Base-by-base conservation (phyloP, 1,284 basidiomycete species). In the Inonotus hispidus region DNA sequence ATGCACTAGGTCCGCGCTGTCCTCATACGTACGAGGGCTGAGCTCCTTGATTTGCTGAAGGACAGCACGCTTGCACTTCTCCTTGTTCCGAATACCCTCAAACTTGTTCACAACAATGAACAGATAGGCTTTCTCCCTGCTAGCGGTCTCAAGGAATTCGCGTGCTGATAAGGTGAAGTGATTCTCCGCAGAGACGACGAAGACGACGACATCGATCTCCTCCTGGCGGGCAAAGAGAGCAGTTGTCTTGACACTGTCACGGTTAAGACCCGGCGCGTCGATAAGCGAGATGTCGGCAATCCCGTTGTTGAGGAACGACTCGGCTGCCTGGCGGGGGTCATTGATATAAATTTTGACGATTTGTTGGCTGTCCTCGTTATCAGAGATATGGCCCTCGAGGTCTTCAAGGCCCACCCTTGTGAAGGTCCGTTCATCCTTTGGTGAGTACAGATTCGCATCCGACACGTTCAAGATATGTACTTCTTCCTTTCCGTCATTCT, bases 91-190 rank as follows among this genome's bases (percentile, higher is more conserved):
- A 75, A 99, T 98, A 71, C 93, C 90, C 70, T 95, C 95, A 72
- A 89, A 99, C 74, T 98, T 95, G 83, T 99, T 99, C 71, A 99
- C 96, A 53, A 99, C 97, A 69, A 99, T 92, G 78, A 99, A 99
- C 41, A 99, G 80, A 72, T 97, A 97, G 0, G 96, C 94, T 79
- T 99, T 99, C 77, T 99, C 97, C 70, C 95, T 91, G 74, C 90
- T 92, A 1, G 97, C 95, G 68, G 88, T 94, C 79, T 80, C 85
- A 49, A 99, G 82, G 79, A 99, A 99, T 74, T 99, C 95, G 71
- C 92, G 93, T 8, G 94, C 92, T 0, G 93, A 96, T 6, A 98
- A 82, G 0, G 97, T 99, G 72, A 99, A 98, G 79, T 99, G 96
- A 74, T 99, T 99, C 77, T 98, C 96, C 6, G 97, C 95, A 1